Conservation (phyloP, 768 basidiomycete genomes). For the Pleurotus giganteus region DNA sequence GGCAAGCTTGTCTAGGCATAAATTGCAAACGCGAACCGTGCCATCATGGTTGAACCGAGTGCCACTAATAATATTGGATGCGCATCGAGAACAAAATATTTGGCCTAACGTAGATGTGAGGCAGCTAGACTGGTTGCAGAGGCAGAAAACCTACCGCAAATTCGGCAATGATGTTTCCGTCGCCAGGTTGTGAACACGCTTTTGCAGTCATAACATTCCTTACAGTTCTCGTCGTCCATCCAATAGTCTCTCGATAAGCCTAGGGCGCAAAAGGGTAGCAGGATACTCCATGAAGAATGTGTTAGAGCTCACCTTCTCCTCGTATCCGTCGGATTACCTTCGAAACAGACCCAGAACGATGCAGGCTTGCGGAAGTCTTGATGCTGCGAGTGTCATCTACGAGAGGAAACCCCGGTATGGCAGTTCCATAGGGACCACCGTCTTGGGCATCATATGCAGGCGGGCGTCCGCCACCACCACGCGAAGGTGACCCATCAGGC, state of each 20-base stretch:
- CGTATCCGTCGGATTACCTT: slow-evolving; percentile 88
- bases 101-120: slow-evolving; percentile 55
- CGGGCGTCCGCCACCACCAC: slow-evolving; percentile 45
- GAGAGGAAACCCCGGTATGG: slow-evolving; percentile 91
- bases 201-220: slow-evolving; percentile 95
- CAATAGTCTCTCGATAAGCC: slow-evolving; percentile 94
- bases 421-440: slow-evolving; percentile 51
- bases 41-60: slow-evolving; percentile 91
- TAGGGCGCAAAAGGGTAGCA: slow-evolving; percentile 22
- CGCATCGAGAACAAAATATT: slow-evolving; percentile 96
- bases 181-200: slow-evolving; percentile 93
- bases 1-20: slow-evolving; percentile 90
- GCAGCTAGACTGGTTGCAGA: background rate
- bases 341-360: slow-evolving; percentile 80
- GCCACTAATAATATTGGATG: slow-evolving; percentile 95
- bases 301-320: slow-evolving; percentile 67
- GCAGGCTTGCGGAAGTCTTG: slow-evolving; percentile 67
- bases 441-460: slow-evolving; percentile 57
- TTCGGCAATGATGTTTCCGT: slow-evolving; percentile 95
- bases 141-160: slow-evolving; percentile 63
- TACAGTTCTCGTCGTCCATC: slow-evolving; percentile 98
- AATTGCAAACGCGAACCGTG: slow-evolving; percentile 94
- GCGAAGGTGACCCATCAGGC: slow-evolving; percentile 57
- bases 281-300: background rate
- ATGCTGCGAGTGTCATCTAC: slow-evolving; percentile 89